Conservation (phyloP, 2,329 filamentous ascomycete species). For the Nannizziopsis barbatae region DNA sequence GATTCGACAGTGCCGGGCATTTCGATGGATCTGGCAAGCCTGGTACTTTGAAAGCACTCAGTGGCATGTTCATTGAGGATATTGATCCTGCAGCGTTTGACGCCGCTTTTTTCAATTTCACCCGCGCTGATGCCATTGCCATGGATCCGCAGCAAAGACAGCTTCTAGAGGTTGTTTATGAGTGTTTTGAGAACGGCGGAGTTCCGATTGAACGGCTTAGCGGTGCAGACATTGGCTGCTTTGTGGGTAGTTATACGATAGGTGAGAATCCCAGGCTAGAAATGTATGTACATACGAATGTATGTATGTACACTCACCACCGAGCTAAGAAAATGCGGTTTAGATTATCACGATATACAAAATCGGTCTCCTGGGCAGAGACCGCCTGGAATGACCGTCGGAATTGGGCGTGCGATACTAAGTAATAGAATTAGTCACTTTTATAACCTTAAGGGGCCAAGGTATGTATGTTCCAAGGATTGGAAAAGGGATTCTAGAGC, state of each 20-base stretch:
- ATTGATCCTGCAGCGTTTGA: slow-evolving; percentile 23
- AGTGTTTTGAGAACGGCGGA: slow-evolving; percentile 19
- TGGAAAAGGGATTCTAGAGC: too few relatives aligned
- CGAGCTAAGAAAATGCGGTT: too few relatives aligned
- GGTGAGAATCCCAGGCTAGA: background rate
- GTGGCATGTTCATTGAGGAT: slow-evolving; percentile 7
- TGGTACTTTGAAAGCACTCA: slow-evolving; percentile 5
- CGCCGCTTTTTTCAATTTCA: slow-evolving; percentile 23
- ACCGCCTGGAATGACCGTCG: slow-evolving; percentile 9
- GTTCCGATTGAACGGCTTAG: slow-evolving; percentile 12
- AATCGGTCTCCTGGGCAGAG: too few relatives aligned
- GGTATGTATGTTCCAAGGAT: slow-evolving; percentile 14
- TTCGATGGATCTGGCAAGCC: slow-evolving; percentile 8
- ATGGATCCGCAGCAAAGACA: slow-evolving; percentile 16
- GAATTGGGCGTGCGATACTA: slow-evolving; percentile 10
- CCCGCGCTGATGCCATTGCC: slow-evolving; percentile 12
- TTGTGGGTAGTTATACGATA: slow-evolving; percentile 15
- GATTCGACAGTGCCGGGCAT: background rate
- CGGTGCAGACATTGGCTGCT: slow-evolving; percentile 14
- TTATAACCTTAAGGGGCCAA: slow-evolving; percentile 13
- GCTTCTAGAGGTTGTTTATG: slow-evolving; percentile 15
- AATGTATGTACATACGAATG: slow-evolving; percentile 2
- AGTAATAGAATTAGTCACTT: slow-evolving; percentile 9
- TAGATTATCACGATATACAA: slow-evolving; percentile 14
- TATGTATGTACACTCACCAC: slow-evolving; percentile 12